A percentile compares a stretch with the other conserved stretches of the same genome.
Evolutionary conservation across 169 alveolate species (phyloP).

Genomic region (Amoebophrya sp.): DNA sequence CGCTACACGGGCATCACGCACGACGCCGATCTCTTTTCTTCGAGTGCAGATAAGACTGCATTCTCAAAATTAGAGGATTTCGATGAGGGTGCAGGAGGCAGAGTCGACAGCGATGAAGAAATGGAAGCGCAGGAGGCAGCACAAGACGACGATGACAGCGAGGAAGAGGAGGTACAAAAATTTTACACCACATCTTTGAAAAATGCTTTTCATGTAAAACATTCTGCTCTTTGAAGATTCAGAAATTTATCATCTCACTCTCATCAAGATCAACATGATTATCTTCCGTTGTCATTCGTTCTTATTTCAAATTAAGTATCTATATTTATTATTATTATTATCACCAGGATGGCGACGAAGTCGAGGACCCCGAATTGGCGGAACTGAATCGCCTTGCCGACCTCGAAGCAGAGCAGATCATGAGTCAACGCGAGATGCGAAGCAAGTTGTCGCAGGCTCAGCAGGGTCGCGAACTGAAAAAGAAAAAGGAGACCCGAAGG

Average conservation of each 20-base stretch:
- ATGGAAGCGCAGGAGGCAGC: not conserved
- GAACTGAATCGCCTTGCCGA: not conserved
- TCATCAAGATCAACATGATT: too few species aligned
- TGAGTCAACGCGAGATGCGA: not conserved
- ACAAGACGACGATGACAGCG: not conserved
- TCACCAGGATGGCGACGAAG: not conserved
- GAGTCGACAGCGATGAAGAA: constrained; percentile 18
- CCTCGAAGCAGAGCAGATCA: constrained; percentile 5
- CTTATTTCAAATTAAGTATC: too few species aligned
- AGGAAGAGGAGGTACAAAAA: not conserved
- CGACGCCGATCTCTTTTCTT: constrained; percentile 9
- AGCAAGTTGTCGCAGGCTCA: not conserved
- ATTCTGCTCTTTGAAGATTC: too few species aligned
- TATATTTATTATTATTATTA: too few species aligned
- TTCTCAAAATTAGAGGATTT: not conserved
- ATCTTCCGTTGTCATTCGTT: too few species aligned
- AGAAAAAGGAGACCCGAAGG: constrained; percentile 41
- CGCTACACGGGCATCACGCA: not conserved
- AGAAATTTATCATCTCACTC: too few species aligned
- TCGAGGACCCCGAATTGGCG: not conserved
- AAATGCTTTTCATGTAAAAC: too few species aligned
- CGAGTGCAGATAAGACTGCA: too few species aligned
- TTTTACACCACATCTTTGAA: not conserved
- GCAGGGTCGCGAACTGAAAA: not conserved
- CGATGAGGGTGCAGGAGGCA: not conserved